Conservation (phyloP, 169 alveolate genomes). For the Theileria equi region DNA sequence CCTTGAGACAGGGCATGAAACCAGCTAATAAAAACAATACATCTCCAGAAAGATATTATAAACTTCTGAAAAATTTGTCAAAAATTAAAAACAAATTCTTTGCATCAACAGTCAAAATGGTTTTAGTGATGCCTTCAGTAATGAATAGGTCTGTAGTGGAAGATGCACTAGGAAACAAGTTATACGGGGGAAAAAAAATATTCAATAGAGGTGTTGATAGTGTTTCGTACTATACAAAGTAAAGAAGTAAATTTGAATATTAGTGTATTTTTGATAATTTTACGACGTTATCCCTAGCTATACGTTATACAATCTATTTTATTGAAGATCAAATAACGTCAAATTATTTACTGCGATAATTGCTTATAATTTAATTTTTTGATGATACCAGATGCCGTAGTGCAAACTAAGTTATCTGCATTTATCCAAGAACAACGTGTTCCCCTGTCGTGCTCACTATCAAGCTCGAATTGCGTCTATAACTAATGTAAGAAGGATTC, state of each 20-base stretch:
- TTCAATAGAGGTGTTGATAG: conserved; percentile 22
- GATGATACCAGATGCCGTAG: conserved; percentile 57
- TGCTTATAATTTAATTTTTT: conserved; percentile 21
- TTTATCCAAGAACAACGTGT: conserved; percentile 42
- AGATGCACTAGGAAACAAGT: conserved; percentile 1
- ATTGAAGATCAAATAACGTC: background rate
- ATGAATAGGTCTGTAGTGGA: conserved; percentile 3
- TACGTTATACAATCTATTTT: background rate
- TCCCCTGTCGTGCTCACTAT: conserved; percentile 46
- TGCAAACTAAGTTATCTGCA: conserved; percentile 30
- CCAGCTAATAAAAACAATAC: background rate
- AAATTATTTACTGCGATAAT: background rate
- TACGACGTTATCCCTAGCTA: background rate
- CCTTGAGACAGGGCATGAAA: background rate
- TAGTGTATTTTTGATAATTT: background rate
- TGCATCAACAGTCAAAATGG: background rate
- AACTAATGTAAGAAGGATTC: background rate
- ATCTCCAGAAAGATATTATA: conserved; percentile 14
- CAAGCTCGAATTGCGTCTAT: conserved; percentile 22
- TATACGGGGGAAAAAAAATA: conserved; percentile 36
- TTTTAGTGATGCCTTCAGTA: conserved; percentile 30
- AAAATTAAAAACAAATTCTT: conserved; percentile 21
- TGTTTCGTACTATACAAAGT: conserved; percentile 27
- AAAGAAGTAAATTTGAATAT: background rate
- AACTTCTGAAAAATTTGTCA: conserved; percentile 13